Conservation (phyloP, 768 basidiomycete genomes). For the Kondoa malvinella region DNA sequence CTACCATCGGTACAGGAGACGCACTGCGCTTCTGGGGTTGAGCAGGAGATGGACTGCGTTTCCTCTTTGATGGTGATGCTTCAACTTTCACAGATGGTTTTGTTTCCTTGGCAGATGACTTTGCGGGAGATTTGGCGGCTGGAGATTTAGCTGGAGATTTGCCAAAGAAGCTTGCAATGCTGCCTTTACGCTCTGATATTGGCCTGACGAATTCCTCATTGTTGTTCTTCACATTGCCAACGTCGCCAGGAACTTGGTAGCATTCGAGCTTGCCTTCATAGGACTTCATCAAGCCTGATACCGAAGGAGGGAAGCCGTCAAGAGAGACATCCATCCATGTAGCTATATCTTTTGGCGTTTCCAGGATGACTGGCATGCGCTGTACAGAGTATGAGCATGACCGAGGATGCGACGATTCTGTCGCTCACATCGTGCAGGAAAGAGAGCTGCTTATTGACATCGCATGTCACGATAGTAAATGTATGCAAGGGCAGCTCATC, state of each 20-base stretch:
- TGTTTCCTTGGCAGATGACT: too few species aligned
- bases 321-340: conserved; percentile 67
- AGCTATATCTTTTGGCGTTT: conserved; percentile 43
- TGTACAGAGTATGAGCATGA: conserved; percentile 51
- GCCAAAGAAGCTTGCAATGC: conserved; percentile 39
- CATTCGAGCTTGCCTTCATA: conserved; percentile 46
- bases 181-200: conserved; percentile 58
- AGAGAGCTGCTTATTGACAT: conserved; percentile 47
- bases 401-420: not conserved
- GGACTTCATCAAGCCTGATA: conserved; percentile 47
- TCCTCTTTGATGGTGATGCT: not conserved
- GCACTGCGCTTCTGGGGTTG: not conserved
- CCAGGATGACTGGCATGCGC: conserved; percentile 58
- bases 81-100: too few species aligned
- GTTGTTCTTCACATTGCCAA: conserved; percentile 75
- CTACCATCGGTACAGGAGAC: not conserved
- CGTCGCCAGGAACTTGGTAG: conserved; percentile 57
- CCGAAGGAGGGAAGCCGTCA: conserved; percentile 46
- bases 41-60: not conserved
- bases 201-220: conserved; percentile 62
- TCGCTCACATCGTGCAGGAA: conserved; percentile 33
- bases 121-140: not conserved
- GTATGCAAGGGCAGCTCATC: conserved; percentile 47
- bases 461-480: conserved; percentile 77
- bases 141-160: conserved; percentile 18